phyloP scores from a whole-genome alignment of 2,329 filamentous ascomycete species.

The Venturia asperata region DNA sequence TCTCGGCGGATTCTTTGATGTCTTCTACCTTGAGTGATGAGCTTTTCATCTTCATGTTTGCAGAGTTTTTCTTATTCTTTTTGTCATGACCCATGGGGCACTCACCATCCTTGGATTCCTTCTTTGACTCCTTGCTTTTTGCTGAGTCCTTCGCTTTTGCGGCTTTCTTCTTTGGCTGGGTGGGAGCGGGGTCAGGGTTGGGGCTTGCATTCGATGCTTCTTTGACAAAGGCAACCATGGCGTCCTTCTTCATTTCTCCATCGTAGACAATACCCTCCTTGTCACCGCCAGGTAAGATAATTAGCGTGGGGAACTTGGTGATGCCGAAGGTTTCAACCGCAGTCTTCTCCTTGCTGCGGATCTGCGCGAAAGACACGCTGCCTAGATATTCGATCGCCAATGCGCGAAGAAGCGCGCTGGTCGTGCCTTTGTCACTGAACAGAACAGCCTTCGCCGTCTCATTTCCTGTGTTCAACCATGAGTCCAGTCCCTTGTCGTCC shows the following conservation, averaged over 20 bases:
- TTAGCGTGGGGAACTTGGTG: constrained; percentile 67
- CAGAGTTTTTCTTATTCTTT: constrained; percentile 9
- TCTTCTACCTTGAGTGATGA: constrained; percentile 13
- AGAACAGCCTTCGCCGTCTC: constrained; percentile 76
- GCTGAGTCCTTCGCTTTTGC: constrained; percentile 33
- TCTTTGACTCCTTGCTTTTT: constrained; percentile 17
- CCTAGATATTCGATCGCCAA: constrained; percentile 87
- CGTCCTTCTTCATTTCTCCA: constrained; percentile 78
- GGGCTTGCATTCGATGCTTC: constrained; percentile 73
- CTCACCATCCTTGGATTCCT: constrained; percentile 14
- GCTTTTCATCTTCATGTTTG: constrained; percentile 4
- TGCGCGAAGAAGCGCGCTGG: constrained; percentile 72
- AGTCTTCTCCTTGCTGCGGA: constrained; percentile 70
- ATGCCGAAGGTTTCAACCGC: constrained; percentile 69
- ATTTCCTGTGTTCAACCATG: constrained; percentile 62
- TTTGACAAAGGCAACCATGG: constrained; percentile 74
- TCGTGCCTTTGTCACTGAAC: constrained; percentile 89
- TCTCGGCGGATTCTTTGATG: constrained; percentile 40
- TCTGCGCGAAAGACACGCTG: constrained; percentile 70
- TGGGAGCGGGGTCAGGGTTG: constrained; percentile 52
- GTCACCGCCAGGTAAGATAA: constrained; percentile 67
- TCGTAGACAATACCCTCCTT: constrained; percentile 65
- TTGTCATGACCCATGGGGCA: constrained; percentile 10
- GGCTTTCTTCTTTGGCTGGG: constrained; percentile 38
- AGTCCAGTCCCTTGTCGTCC: constrained; percentile 69